Conservation (phyloP, 192 early-diverging fungal species). For the Coemansia sp. region DNA sequence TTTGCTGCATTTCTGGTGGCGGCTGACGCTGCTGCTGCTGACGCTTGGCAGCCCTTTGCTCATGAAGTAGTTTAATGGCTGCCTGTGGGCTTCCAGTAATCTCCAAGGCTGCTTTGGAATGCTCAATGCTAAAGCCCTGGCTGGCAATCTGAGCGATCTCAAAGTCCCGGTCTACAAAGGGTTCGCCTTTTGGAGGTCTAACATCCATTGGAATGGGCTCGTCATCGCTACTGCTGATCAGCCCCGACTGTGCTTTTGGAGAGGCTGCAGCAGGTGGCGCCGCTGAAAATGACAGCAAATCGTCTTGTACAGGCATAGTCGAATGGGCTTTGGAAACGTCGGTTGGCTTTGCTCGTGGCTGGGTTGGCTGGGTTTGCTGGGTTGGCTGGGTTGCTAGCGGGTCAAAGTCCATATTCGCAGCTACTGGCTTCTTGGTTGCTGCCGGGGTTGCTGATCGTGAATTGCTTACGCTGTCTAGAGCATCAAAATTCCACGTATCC, state of each 20-base stretch:
- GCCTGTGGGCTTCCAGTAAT: conserved; percentile 65
- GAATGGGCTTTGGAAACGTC: background rate
- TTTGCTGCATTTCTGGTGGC: background rate
- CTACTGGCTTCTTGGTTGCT: background rate
- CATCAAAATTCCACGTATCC: conserved; percentile 51
- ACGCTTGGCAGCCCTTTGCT: conserved; percentile 26
- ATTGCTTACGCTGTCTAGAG: conserved; percentile 20
- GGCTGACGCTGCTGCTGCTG: conserved; percentile 9
- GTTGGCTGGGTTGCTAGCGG: conserved; percentile 11
- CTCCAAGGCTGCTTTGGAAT: conserved; percentile 66
- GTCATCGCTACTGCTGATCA: conserved; percentile 28
- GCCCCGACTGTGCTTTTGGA: background rate
- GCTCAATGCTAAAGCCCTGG: conserved; percentile 74
- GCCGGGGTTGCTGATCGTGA: conserved; percentile 16
- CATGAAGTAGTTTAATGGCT: conserved; percentile 47
- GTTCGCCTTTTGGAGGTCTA: conserved; percentile 7
- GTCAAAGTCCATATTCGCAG: conserved; percentile 36
- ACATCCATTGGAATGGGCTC: conserved; percentile 36
- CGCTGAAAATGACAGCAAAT: background rate
- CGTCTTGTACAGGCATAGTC: too few relatives aligned
- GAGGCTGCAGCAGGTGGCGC: background rate
- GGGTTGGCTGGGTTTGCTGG: background rate
- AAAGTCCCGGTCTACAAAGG: conserved; percentile 42
- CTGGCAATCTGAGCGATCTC: conserved; percentile 71
- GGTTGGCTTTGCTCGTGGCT: background rate